phyloP scores from a whole-genome alignment of 2,329 filamentous ascomycete genomes.

The Trichophyton simii region DNA sequence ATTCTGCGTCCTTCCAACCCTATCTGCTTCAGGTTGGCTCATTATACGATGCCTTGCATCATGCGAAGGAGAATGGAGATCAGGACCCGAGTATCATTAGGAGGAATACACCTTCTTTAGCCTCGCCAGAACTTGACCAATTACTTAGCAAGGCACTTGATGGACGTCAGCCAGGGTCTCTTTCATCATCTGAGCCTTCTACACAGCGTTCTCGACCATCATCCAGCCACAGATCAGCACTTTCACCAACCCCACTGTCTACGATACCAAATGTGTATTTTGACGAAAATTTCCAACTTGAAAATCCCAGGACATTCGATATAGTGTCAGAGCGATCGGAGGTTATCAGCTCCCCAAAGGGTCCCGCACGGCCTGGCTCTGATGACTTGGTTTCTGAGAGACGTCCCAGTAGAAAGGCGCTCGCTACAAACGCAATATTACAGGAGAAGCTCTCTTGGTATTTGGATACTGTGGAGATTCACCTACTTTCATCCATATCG shows the following conservation, averaged over 20 bases:
- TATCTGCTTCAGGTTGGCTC: conserved; percentile 78
- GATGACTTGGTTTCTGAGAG: conserved; percentile 11
- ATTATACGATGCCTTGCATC: conserved; percentile 77
- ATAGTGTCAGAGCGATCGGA: conserved; percentile 92
- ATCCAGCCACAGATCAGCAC: conserved; percentile 39
- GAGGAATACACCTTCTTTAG: conserved; percentile 32
- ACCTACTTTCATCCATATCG: conserved; percentile 91
- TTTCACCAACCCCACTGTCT: conserved; percentile 56
- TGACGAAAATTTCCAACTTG: conserved; percentile 84
- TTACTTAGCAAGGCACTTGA: conserved; percentile 35
- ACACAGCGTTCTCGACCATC: conserved; percentile 29
- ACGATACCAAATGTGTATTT: conserved; percentile 92
- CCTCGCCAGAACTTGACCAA: conserved; percentile 39
- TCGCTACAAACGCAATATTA: conserved; percentile 91
- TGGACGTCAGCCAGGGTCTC: conserved; percentile 24
- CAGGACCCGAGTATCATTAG: conserved; percentile 41
- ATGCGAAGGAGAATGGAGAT: conserved; percentile 65
- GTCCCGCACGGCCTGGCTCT: conserved; percentile 42
- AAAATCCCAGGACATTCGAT: conserved; percentile 93
- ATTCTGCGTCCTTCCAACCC: conserved; percentile 64
- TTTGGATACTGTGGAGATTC: conserved; percentile 97
- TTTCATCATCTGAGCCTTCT: conserved; percentile 5
- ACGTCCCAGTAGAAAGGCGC: conserved; percentile 52
- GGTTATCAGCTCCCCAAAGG: conserved; percentile 61
- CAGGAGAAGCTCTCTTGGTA: conserved; percentile 99